Conservation (phyloP, 2,329 filamentous ascomycete species). For the Ascochyta pisi region DNA sequence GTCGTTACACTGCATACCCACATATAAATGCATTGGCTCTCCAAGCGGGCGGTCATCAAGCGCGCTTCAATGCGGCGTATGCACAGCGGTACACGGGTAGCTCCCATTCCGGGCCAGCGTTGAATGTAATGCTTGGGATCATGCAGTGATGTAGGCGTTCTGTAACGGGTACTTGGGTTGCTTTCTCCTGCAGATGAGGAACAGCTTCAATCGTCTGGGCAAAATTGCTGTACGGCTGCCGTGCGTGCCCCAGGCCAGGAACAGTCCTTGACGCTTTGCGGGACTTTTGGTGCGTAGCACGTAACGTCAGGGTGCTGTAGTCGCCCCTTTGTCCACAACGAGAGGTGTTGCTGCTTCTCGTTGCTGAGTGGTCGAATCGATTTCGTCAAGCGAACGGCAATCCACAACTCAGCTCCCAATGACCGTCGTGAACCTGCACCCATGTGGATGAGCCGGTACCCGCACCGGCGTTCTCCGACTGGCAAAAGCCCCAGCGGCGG, state of each 20-base stretch:
- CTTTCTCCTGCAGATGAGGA: neutral
- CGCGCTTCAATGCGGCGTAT: conserved; percentile 9
- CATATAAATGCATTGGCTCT: neutral
- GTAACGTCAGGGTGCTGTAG: neutral
- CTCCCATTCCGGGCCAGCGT: neutral
- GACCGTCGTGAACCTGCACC: conserved; percentile 7
- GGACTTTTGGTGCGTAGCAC: neutral
- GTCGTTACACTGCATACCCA: conserved; percentile 11
- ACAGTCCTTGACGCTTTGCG: neutral
- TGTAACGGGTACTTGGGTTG: neutral
- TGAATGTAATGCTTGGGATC: neutral
- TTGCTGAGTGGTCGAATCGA: conserved; percentile 11
- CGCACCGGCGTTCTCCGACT: conserved; percentile 15
- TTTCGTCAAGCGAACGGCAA: conserved; percentile 12
- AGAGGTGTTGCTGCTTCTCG: conserved; percentile 3
- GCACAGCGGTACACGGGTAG: neutral
- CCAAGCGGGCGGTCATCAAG: neutral
- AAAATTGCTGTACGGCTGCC: neutral
- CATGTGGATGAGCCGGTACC: conserved; percentile 3
- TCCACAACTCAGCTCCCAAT: conserved; percentile 17
- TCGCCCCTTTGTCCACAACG: conserved; percentile 3
- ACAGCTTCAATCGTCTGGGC: neutral
- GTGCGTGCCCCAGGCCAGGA: neutral
- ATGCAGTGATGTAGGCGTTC: conserved; percentile 6
- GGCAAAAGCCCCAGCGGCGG: conserved; percentile 2